Evolutionary conservation across 192 early-diverging fungal genomes (phyloP).

Genomic region (Backusella mclennaniae): DNA sequence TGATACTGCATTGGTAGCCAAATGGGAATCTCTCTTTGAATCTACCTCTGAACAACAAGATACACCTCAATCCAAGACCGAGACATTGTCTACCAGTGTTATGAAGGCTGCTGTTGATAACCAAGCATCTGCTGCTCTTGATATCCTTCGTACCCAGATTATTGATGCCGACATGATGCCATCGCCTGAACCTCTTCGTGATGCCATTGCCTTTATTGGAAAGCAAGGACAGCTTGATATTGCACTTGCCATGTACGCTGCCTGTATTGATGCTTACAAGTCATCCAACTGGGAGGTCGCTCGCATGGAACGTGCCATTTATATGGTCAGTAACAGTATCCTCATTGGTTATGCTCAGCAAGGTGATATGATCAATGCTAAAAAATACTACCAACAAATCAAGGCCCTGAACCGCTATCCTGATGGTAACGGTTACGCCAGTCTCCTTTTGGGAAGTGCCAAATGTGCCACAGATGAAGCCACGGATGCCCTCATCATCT

Average conservation of each 20-base stretch:
- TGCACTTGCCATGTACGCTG: slow-evolving; percentile 16
- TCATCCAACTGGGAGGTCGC: background rate
- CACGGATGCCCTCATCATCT: slow-evolving; percentile 48
- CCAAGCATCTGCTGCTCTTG: background rate
- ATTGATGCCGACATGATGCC: slow-evolving; percentile 9
- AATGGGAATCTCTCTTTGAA: slow-evolving; percentile 5
- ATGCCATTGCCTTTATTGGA: slow-evolving; percentile 32
- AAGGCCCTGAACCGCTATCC: slow-evolving; percentile 40
- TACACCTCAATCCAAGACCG: background rate
- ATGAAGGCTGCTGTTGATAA: slow-evolving; percentile 29
- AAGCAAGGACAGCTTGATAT: slow-evolving; percentile 24
- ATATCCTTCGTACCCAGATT: slow-evolving; percentile 16
- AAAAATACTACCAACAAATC: slow-evolving; percentile 52
- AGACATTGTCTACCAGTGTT: slow-evolving; percentile 3
- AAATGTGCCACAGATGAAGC: slow-evolving; percentile 52
- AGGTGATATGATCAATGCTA: slow-evolving; percentile 48
- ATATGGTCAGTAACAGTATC: slow-evolving; percentile 42
- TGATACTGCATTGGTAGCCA: background rate
- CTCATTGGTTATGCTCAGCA: slow-evolving; percentile 47
- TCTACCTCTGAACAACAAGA: background rate
- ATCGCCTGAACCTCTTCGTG: slow-evolving; percentile 28
- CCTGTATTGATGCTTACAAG: background rate
- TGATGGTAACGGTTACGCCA: slow-evolving; percentile 53
- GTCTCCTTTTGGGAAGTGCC: slow-evolving; percentile 46
- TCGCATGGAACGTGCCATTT: slow-evolving; percentile 32